Percentiles rank a stretch among this genome's conserved stretches.
phyloP scores from a whole-genome alignment of 305 asterid genomes.

The Rubia tinctorum region DNA sequence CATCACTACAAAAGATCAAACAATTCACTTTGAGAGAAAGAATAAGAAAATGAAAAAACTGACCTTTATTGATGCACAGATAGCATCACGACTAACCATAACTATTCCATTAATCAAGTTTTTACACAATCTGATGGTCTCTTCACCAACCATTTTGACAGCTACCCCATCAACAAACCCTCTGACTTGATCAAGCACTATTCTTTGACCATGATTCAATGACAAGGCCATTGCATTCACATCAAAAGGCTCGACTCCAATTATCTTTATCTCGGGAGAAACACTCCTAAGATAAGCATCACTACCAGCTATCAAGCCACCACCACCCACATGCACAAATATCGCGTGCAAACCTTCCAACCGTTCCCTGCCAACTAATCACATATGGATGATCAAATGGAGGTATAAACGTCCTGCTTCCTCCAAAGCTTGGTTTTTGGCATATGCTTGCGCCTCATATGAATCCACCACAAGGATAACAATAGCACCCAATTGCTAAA shows the following conservation, averaged over 20 bases:
- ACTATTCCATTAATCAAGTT: slow-evolving; percentile 83
- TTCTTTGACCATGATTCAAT: slow-evolving; percentile 65
- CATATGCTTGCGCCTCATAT: slow-evolving; percentile 88
- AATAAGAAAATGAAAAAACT: not conserved
- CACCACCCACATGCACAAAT: slow-evolving; percentile 95
- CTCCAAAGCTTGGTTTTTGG: slow-evolving; percentile 64
- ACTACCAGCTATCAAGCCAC: slow-evolving; percentile 93
- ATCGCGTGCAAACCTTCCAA: slow-evolving; percentile 78
- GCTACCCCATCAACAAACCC: slow-evolving; percentile 99
- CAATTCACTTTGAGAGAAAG: not conserved
- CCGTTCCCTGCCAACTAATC: slow-evolving; percentile 85
- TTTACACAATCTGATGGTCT: slow-evolving; percentile 68
- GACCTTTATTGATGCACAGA: slow-evolving; percentile 97
- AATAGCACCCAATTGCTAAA: slow-evolving; percentile 76
- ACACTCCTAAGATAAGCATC: slow-evolving; percentile 93
- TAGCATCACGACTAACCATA: slow-evolving; percentile 94
- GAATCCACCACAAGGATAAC: slow-evolving; percentile 86
- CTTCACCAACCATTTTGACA: slow-evolving; percentile 92
- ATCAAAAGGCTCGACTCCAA: slow-evolving; percentile 92
- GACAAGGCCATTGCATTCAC: slow-evolving; percentile 98
- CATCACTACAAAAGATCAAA: not conserved
- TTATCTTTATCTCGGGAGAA: slow-evolving; percentile 74
- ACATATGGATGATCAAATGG: slow-evolving; percentile 97
- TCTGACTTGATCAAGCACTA: slow-evolving; percentile 87
- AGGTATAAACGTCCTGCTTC: slow-evolving; percentile 83